Evolutionary conservation across 1,284 basidiomycete genomes (phyloP).

Genomic region (Tylopilus orsonianus): DNA sequence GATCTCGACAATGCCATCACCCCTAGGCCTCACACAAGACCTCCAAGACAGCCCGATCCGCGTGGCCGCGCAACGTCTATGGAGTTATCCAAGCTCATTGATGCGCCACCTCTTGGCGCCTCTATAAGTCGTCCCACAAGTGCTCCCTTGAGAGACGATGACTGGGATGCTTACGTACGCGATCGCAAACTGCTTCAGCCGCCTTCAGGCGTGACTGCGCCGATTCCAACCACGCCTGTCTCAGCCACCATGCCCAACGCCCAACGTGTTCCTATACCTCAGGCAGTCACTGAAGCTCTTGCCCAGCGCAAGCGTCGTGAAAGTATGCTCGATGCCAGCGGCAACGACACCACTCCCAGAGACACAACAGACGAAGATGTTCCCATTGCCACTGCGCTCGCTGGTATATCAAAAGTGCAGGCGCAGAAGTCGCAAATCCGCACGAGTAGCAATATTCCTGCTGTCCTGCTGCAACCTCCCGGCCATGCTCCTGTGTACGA

Average conservation of each 20-base stretch:
- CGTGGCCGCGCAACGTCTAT: conserved; percentile 67
- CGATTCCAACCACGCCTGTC: conserved; percentile 62
- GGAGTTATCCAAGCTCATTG: conserved; percentile 54
- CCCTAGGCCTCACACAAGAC: conserved; percentile 55
- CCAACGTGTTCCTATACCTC: conserved; percentile 54
- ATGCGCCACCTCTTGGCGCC: conserved; percentile 44
- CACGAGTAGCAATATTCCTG: conserved; percentile 37
- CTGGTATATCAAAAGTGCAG: conserved; percentile 25
- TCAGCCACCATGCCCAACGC: conserved; percentile 35
- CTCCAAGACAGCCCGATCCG: conserved; percentile 64
- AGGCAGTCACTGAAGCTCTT: conserved; percentile 72
- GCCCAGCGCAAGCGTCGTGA: conserved; percentile 67
- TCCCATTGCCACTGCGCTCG: conserved; percentile 48
- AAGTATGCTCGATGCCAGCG: conserved; percentile 43
- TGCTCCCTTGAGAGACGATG: conserved; percentile 63
- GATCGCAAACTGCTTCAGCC: conserved; percentile 80
- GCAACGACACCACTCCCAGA: conserved; percentile 39
- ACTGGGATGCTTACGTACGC: conserved; percentile 78
- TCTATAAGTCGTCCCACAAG: conserved; percentile 69
- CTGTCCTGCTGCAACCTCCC: conserved; percentile 64
- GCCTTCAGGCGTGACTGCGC: conserved; percentile 72
- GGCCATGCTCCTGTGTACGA: conserved; percentile 37
- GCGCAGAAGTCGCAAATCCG: conserved; percentile 38
- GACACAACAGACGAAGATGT: conserved; percentile 45
- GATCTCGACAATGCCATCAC: conserved; percentile 55